Base-by-base conservation (phyloP, 441 rosid genomes). In the Eutrema salsugineum region DNA sequence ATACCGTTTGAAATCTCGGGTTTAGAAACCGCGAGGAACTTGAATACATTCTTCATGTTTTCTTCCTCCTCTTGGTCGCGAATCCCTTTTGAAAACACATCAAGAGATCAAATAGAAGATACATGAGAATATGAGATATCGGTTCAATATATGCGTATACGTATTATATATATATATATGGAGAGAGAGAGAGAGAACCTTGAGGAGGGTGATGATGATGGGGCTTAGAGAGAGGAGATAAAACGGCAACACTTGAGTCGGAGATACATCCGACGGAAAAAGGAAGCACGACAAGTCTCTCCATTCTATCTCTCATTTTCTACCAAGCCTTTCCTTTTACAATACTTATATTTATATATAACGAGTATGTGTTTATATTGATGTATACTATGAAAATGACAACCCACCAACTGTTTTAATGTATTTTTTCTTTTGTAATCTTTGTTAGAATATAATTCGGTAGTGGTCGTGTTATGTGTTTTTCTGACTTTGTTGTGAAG, bases 181-280 rank as follows among this genome's bases (percentile, higher is more conserved):
- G 33, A 58, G 44, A 15, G 7, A 40, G 43, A 65, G 66, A 48
- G 44, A 73, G 64, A 70, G 69, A 65, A 89, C 88, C 89, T 83
- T 82, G 68, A 64, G 66, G 86, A 35, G 70, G 81, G 44, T 5
- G 85, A 38, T 59, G 84, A 69, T 58, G 63, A 51, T 71, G 72
- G 27, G 46, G 22, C 17, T 79, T 68, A 16, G 80, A 87, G 54
- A 78, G 85, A 28, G 81, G 68, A 43, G 87, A 88, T 30, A 63
- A 63, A n/a, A 88, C 82, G 24, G 86, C 89, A 19, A 92, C 83
- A 66, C 99, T 90, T 19, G 99, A 89, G 54, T 88, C 94, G 54
- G 98, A 94, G 70, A 91, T 83, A 73, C 99, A 94, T 14, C 99
- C 98, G 10, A 83, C 78, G 5, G 98, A 83, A 82, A 94, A 94